A percentile compares a stretch with the other conserved stretches of the same genome.
Evolutionary conservation across 2,329 filamentous ascomycete genomes (phyloP).

Genomic region (Cryphonectria radicalis): DNA sequence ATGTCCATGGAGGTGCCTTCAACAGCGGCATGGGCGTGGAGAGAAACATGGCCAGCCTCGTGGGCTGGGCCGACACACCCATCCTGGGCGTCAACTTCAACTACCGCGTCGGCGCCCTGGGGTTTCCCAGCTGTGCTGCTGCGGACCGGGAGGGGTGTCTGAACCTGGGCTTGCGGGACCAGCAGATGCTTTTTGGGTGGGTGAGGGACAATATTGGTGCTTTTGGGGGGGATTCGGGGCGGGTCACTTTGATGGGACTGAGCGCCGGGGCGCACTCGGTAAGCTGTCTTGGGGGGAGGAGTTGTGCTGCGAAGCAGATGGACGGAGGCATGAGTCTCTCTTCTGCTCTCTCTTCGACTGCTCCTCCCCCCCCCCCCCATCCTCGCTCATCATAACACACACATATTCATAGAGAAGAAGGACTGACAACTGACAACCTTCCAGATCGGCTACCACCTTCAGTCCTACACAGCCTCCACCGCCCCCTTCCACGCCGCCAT

Average conservation of each 20-base stretch:
- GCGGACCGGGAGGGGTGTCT: slow-evolving; percentile 58
- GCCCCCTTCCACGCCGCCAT: slow-evolving; percentile 58
- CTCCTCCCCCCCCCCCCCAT: no score
- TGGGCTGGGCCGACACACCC: slow-evolving; percentile 56
- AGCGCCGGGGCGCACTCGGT: slow-evolving; percentile 68
- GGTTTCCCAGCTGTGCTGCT: slow-evolving; percentile 66
- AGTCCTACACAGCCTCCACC: slow-evolving; percentile 46
- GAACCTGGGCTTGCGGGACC: slow-evolving; percentile 69
- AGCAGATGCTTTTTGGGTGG: slow-evolving; percentile 63
- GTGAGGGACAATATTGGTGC: slow-evolving; percentile 60
- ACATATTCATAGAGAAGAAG: no score
- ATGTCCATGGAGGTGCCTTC: slow-evolving; percentile 68
- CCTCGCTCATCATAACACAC: not conserved
- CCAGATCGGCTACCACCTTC: slow-evolving; percentile 70
- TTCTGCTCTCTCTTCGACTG: not conserved
- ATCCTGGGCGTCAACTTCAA: slow-evolving; percentile 64
- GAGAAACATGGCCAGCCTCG: slow-evolving; percentile 65
- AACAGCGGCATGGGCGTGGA: slow-evolving; percentile 57
- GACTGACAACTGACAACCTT: slow-evolving; percentile 18
- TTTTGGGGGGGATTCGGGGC: slow-evolving; percentile 63
- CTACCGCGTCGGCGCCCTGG: slow-evolving; percentile 69
- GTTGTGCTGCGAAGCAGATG: not conserved
- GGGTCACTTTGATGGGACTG: slow-evolving; percentile 65
- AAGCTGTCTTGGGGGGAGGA: slow-evolving; percentile 28
- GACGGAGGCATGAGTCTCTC: not conserved